Evolutionary conservation across 192 early-diverging fungal species (phyloP).

Genomic region (Coemansia sp.): DNA sequence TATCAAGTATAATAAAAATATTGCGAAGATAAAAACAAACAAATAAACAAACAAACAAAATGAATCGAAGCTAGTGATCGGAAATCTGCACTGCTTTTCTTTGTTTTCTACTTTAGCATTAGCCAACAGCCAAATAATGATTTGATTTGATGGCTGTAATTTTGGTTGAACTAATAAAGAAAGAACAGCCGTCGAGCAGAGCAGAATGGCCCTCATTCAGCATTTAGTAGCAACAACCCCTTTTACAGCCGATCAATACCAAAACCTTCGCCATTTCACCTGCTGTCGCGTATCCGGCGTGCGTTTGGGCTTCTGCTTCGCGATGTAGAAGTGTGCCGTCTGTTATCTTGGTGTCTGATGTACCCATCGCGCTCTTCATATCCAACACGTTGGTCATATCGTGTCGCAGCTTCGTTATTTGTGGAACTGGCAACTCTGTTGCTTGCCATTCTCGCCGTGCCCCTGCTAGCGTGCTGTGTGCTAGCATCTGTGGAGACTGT

Average conservation of each 20-base stretch:
- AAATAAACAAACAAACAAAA: constrained; percentile 6
- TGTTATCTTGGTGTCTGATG: neutral
- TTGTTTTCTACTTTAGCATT: neutral
- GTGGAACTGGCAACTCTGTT: neutral
- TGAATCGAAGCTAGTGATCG: neutral
- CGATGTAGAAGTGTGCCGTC: neutral
- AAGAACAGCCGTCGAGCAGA: no score
- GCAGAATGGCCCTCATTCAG: no score
- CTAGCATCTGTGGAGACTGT: neutral
- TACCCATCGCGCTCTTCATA: neutral
- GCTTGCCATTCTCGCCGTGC: constrained; percentile 2
- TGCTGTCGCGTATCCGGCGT: neutral
- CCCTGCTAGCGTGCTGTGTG: neutral
- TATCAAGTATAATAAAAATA: neutral
- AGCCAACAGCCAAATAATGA: no score
- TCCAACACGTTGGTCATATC: neutral
- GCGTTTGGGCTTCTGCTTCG: constrained; percentile 4
- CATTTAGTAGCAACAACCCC: no score
- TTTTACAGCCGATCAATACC: neutral
- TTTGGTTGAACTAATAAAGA: no score
- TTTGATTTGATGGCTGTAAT: no score
- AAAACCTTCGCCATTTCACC: neutral
- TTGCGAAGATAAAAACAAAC: constrained; percentile 2
- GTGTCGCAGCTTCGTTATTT: neutral
- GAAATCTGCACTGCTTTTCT: neutral